A percentile compares a stretch with the other conserved stretches of the same genome.
Evolutionary conservation across 129 eudicot genomes (phyloP).

Genomic region (Deinandra increscens): DNA sequence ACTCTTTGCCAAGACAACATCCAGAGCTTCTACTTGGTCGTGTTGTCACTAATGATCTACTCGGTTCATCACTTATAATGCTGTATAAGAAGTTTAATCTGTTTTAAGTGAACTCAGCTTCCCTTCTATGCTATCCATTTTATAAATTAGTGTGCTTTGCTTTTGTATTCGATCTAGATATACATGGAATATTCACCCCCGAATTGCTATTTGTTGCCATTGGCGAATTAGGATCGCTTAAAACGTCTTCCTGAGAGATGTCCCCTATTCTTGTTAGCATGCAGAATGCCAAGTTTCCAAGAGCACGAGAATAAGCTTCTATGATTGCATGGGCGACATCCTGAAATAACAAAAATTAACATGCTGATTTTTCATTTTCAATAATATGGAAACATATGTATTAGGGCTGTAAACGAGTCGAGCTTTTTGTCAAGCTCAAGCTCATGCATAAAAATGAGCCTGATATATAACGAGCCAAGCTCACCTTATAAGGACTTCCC

Average conservation of each 20-base stretch:
- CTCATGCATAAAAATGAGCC: too few species aligned
- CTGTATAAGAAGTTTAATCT: constrained; percentile 35
- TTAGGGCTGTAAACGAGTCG: not conserved
- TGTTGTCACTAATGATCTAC: constrained; percentile 42
- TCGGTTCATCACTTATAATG: constrained; percentile 34
- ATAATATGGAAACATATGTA: not conserved
- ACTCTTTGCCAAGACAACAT: constrained; percentile 78
- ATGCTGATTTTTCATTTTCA: not conserved
- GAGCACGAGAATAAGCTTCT: constrained; percentile 92
- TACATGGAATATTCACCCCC: constrained; percentile 41
- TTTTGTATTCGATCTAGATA: constrained; percentile 33
- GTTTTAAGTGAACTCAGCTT: constrained; percentile 32
- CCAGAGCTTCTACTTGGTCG: constrained; percentile 59
- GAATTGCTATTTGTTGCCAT: constrained; percentile 44
- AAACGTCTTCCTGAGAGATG: constrained; percentile 70
- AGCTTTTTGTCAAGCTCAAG: not conserved
- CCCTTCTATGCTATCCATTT: constrained; percentile 48
- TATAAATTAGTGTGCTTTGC: constrained; percentile 52
- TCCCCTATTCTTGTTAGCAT: constrained; percentile 83
- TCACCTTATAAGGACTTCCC: too few species aligned
- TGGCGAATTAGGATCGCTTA: constrained; percentile 73
- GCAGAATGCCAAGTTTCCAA: constrained; percentile 73
- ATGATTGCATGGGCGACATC: constrained; percentile 86
- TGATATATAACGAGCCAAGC: too few species aligned
- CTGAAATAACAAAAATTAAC: constrained; percentile 36